Base-by-base conservation (phyloP, 208 protist species). In the Leishmania guyanensis region DNA sequence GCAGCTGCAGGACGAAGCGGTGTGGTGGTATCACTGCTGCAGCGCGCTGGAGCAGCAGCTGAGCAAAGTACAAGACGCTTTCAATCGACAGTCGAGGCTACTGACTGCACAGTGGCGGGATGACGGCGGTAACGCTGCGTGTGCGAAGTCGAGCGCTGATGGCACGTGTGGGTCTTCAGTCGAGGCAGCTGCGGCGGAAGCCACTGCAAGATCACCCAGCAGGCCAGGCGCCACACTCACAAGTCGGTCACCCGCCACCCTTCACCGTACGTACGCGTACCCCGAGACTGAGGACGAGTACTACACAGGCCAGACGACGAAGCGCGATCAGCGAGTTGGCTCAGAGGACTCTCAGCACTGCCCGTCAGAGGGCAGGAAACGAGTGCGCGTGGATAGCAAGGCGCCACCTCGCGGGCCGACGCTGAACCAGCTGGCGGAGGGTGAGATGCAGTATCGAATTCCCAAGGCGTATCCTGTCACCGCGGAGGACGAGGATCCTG, bases 1-100 rank as follows among this genome's bases (percentile, higher is more conserved):
- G 66, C 82, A 86, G 73, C 71, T 89, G 73, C 80, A 84, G 68
- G 77, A 87, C 5, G 86, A 89, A 75, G 83, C 84, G 22, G 77
- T 86, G 50, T 50, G 75, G 48, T 89, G 86, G 86, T 83, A 81
- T 20, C 74, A 82, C 65, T 83, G 86, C 50, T 85, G 83, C 75
- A 70, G 69, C 29, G 62, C 33, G 22, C 83, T 87, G 14, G 81
- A 86, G 71, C 69, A 78, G 14, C 48, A 78, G 43, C 71, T 88
- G 4, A 58, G 51, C 2, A 56, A 64, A 10, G 8, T 86, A 78
- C 74, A 82, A 51, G 74, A 53, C 5, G 36, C 66, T 10, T 75
- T 69, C 33, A 54, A 82, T 48, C 62, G 82, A 2, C 82, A 86
- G 43, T 82, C 78, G 16, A 79, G 77, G 74, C 62, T 82, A 65